Evolutionary conservation across 257 asterid genomes (phyloP).

Genomic region (Ocimum tenuiflorum): DNA sequence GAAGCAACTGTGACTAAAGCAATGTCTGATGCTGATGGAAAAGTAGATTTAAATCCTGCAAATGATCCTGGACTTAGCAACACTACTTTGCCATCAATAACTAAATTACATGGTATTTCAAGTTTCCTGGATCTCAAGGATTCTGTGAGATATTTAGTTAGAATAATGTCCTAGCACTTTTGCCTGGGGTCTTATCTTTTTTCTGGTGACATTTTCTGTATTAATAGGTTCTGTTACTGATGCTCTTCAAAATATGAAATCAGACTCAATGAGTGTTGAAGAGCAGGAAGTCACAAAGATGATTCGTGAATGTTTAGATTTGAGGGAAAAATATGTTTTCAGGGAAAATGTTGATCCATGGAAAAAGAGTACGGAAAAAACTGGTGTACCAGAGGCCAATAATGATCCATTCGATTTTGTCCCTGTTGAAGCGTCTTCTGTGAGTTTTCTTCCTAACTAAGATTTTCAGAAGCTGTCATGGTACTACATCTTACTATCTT

Average conservation of each 20-base stretch:
- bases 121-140: conserved; percentile 25
- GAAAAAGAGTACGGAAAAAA: conserved; percentile 33
- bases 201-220: conserved; percentile 10
- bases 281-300: conserved; percentile 75
- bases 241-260: conserved; percentile 27
- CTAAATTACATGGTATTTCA: conserved; percentile 53
- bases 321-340: conserved; percentile 76
- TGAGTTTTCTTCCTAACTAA: conserved; percentile 40
- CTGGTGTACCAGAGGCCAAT: conserved; percentile 32
- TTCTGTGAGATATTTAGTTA: conserved; percentile 15
- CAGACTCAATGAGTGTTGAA: conserved; percentile 61
- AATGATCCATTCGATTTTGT: conserved; percentile 53
- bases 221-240: conserved; percentile 25
- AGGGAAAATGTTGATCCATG: conserved; percentile 75
- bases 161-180: conserved; percentile 16
- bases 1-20: conserved; percentile 32
- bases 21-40: conserved; percentile 36
- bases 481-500: conserved; percentile 9
- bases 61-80: conserved; percentile 35
- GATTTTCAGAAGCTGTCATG: conserved; percentile 15
- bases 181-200: conserved; percentile 16
- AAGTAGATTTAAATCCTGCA: conserved; percentile 32
- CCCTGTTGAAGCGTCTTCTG: conserved; percentile 70
- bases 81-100: conserved; percentile 36
- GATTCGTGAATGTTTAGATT: conserved; percentile 70